Percentiles rank a stretch among this genome's conserved stretches.
phyloP scores from a whole-genome alignment of 2,329 filamentous ascomycete genomes.

The Aschersonia sp. region DNA sequence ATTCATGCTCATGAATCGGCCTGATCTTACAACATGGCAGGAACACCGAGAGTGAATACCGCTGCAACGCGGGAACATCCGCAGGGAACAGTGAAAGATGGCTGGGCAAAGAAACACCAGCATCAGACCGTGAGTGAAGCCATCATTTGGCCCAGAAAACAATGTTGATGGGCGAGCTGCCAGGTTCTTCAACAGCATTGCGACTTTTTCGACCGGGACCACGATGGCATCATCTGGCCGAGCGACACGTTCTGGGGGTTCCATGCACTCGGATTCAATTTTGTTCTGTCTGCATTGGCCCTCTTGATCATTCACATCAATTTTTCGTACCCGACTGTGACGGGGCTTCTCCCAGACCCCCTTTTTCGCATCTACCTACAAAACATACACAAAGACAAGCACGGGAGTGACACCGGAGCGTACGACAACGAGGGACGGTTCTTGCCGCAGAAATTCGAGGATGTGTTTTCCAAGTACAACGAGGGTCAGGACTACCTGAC shows the following conservation, averaged over 20 bases:
- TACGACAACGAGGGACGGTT: constrained; percentile 35
- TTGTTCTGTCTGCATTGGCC: constrained; percentile 22
- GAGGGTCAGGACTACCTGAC: constrained; percentile 22
- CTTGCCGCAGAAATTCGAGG: constrained; percentile 33
- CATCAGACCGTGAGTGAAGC: constrained; percentile 14
- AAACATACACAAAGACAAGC: constrained; percentile 27
- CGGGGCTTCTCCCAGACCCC: constrained; percentile 21
- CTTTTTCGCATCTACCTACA: constrained; percentile 21
- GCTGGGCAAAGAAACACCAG: constrained; percentile 15
- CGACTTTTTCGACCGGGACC: constrained; percentile 24
- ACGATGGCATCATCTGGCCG: constrained; percentile 23
- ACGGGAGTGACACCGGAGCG: constrained; percentile 28
- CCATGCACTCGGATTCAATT: constrained; percentile 22
- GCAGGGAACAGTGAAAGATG: constrained; percentile 16
- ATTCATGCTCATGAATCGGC: neutral
- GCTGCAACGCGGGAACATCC: constrained; percentile 19
- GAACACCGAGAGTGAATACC: constrained; percentile 19
- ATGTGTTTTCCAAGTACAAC: constrained; percentile 33
- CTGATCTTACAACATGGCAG: constrained; percentile 4
- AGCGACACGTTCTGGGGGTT: constrained; percentile 24
- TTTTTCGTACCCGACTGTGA: constrained; percentile 29
- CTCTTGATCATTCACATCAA: constrained; percentile 24
- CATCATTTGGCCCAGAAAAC: neutral
- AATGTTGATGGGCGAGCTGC: neutral
- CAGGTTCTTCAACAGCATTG: constrained; percentile 22